Evolutionary conservation across 192 early-diverging fungal genomes (phyloP).

Genomic region (Phlyctochytrium arcticum): DNA sequence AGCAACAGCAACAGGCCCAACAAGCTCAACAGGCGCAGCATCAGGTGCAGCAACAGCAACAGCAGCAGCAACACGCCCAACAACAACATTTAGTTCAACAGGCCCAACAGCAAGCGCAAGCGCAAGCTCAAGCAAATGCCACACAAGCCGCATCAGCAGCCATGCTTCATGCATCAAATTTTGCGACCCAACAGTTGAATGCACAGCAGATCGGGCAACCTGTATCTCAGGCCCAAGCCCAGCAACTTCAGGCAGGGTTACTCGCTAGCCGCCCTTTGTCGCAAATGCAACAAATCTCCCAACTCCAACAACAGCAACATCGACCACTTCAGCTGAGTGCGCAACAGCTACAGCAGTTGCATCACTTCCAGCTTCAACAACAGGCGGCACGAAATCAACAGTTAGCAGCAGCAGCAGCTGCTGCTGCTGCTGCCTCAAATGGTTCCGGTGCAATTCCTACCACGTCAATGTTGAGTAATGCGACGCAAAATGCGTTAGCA

Average conservation of each 20-base stretch:
- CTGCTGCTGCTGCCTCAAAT: neutral
- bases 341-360: neutral
- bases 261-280: neutral
- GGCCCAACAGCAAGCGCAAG: neutral
- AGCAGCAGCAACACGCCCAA: neutral
- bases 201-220: too few relatives aligned
- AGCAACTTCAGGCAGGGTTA: neutral
- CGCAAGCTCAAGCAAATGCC: neutral
- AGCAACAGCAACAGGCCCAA: conserved; percentile 1
- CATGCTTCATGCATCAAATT: neutral
- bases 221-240: neutral
- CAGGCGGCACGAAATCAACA: neutral
- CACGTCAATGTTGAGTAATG: neutral
- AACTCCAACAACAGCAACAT: neutral
- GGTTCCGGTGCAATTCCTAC: neutral
- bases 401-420: neutral
- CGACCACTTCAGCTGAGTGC: neutral
- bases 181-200: neutral
- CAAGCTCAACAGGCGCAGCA: neutral
- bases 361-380: neutral
- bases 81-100: neutral
- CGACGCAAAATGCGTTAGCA: neutral
- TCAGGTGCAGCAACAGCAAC: neutral
- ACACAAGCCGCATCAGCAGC: neutral
- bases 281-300: neutral